Percentiles rank a stretch among this genome's conserved stretches.
Evolutionary conservation across 1,284 basidiomycete species (phyloP).

Genomic region (Austroboletus niveus): DNA sequence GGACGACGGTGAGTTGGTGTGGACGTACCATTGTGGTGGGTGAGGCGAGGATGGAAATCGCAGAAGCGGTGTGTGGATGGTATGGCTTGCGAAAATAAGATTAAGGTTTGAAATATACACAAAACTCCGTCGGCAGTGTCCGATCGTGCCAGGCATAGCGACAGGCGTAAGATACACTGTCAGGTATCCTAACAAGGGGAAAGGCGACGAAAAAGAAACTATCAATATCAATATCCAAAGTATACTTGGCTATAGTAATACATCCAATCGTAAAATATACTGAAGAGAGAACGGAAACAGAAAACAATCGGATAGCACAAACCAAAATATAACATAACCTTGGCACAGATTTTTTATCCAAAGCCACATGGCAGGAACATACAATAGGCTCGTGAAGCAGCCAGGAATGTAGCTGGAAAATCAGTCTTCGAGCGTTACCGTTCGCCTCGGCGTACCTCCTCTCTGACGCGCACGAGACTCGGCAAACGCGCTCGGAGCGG

Average conservation of each 20-base stretch:
- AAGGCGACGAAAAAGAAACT: background rate
- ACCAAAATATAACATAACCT: conserved; percentile 13
- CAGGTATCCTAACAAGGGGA: conserved; percentile 11
- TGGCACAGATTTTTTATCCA: conserved; percentile 2
- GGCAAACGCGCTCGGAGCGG: conserved; percentile 30
- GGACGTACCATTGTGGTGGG: conserved; percentile 25
- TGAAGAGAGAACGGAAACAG: background rate
- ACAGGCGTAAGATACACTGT: too few relatives aligned
- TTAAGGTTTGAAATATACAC: conserved; percentile 23
- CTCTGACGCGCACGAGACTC: conserved; percentile 28
- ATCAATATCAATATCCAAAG: conserved; percentile 1
- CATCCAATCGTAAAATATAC: conserved; percentile 13
- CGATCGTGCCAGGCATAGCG: background rate
- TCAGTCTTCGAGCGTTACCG: conserved; percentile 20
- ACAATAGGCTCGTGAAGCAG: background rate
- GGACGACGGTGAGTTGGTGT: background rate
- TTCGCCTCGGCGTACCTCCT: conserved; percentile 25
- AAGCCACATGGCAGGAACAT: background rate
- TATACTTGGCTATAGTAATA: conserved; percentile 6
- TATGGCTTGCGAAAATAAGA: conserved; percentile 15
- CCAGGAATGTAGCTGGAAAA: background rate
- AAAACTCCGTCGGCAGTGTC: conserved; percentile 27
- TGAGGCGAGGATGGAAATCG: conserved; percentile 1
- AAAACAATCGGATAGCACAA: conserved; percentile 17
- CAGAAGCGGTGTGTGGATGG: conserved; percentile 16